Percentiles rank a stretch among this genome's conserved stretches.
Evolutionary conservation across 1,284 basidiomycete species (phyloP).

Genomic region (Retiboletus flavoniger): DNA sequence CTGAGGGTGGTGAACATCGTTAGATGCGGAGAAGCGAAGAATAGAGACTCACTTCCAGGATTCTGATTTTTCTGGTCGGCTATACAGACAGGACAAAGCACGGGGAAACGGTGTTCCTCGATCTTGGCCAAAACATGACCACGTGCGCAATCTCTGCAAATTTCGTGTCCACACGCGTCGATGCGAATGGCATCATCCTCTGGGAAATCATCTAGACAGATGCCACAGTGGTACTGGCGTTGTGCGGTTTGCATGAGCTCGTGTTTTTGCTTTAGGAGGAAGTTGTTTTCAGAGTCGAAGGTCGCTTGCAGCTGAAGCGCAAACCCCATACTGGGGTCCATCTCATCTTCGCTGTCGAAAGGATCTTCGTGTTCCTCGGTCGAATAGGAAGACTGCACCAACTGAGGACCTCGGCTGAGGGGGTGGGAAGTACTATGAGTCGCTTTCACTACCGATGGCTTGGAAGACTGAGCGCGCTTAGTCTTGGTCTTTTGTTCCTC

Average conservation of each 20-base stretch:
- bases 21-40: not conserved
- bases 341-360: not conserved
- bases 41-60: conserved; percentile 40
- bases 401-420: not conserved
- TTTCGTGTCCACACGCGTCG: conserved; percentile 48
- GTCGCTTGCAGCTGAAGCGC: conserved; percentile 44
- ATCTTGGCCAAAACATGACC: conserved; percentile 48
- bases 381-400: not conserved
- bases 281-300: conserved; percentile 47
- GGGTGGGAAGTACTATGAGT: not conserved
- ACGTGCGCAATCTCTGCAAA: conserved; percentile 55
- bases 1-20: conserved; percentile 28
- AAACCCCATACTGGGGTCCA: conserved; percentile 17
- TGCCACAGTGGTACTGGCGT: conserved; percentile 49
- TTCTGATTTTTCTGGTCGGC: conserved; percentile 33
- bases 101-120: conserved; percentile 53
- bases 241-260: conserved; percentile 31
- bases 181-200: conserved; percentile 49
- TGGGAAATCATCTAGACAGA: conserved; percentile 54
- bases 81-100: conserved; percentile 57
- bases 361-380: not conserved
- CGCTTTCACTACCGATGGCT: not conserved
- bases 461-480: conserved; percentile 1
- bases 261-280: conserved; percentile 38
- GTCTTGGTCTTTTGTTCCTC: conserved; percentile 14